Percentiles rank a stretch among this genome's conserved stretches.
These are phyloP conservation scores for Diacronema lutheri DNA, from an alignment of 78 protist genomes.

Conservation along the genomic window DNA sequence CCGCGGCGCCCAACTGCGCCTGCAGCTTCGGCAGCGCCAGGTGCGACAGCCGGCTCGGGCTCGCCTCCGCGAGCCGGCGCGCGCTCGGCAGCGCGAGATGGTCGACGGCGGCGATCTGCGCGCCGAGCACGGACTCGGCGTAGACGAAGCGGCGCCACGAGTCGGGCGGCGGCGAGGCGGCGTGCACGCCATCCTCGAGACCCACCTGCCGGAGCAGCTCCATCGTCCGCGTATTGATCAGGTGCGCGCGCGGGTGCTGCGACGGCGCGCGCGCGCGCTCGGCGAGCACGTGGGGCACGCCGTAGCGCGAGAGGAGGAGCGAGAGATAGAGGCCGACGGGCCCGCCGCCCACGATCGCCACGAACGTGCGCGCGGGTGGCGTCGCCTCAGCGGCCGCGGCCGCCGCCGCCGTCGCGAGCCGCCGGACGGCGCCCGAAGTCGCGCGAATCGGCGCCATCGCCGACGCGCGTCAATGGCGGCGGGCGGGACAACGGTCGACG, in stretches of 20 bases:
- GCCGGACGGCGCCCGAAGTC: too few relatives aligned
- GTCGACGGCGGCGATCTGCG: not conserved
- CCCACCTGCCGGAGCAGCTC: not conserved
- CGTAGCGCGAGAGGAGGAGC: not conserved
- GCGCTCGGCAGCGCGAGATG: not conserved
- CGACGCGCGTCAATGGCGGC: too few relatives aligned
- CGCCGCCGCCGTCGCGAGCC: too few relatives aligned
- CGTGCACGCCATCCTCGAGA: not conserved
- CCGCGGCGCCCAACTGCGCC: not conserved
- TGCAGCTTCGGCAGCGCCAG: not conserved
- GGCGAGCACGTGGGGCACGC: not conserved
- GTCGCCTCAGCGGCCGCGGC: too few relatives aligned
- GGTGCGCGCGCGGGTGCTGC: slow-evolving; percentile 11
- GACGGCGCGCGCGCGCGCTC: not conserved
- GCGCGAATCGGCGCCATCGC: too few relatives aligned
- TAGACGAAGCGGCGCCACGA: not conserved
- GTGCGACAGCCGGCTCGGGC: not conserved
- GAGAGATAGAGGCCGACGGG: slow-evolving; percentile 15
- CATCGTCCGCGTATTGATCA: slow-evolving; percentile 4
- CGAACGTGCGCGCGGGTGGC: not conserved
- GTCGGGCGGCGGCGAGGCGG: not conserved
- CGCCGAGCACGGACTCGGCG: not conserved
- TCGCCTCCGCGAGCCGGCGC: not conserved
- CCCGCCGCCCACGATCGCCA: slow-evolving; percentile 20
- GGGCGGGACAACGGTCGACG: too few relatives aligned